Conservation (phyloP, 495 filamentous ascomycete species). For the Aspergillus wentii region DNA sequence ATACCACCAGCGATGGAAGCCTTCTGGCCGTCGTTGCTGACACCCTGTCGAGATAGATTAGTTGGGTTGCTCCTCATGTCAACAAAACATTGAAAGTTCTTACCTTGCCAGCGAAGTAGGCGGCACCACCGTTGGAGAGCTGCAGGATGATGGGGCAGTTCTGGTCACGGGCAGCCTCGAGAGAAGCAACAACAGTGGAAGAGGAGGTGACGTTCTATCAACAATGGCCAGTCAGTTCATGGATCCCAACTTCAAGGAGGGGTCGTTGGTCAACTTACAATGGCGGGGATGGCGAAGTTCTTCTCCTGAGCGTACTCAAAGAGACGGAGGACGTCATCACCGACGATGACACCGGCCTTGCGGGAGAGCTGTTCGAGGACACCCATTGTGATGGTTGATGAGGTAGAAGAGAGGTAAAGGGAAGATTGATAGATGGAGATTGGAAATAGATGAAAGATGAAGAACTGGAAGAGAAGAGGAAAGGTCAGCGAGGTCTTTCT, state of each 20-base stretch:
- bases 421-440: background rate
- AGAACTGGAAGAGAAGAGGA: conserved; percentile 4
- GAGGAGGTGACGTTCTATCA: conserved; percentile 80
- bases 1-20: conserved; percentile 85
- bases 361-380: conserved; percentile 60
- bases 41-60: no score
- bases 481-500: background rate
- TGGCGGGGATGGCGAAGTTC: conserved; percentile 84
- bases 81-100: no score
- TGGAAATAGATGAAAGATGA: conserved; percentile 3
- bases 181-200: conserved; percentile 78
- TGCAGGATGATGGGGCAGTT: conserved; percentile 89
- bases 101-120: conserved; percentile 90
- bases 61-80: no score
- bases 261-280: no score
- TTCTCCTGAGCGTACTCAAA: conserved; percentile 85
- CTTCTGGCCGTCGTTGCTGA: conserved; percentile 77
- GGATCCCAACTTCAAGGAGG: background rate
- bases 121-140: conserved; percentile 87
- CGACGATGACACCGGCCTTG: conserved; percentile 82
- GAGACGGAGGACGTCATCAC: conserved; percentile 73
- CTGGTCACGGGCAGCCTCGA: conserved; percentile 88
- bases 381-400: conserved; percentile 51
- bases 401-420: background rate
- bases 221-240: no score